Evolutionary conservation across 83 land plant genomes (phyloP).

Genomic region (Thuja plicata): DNA sequence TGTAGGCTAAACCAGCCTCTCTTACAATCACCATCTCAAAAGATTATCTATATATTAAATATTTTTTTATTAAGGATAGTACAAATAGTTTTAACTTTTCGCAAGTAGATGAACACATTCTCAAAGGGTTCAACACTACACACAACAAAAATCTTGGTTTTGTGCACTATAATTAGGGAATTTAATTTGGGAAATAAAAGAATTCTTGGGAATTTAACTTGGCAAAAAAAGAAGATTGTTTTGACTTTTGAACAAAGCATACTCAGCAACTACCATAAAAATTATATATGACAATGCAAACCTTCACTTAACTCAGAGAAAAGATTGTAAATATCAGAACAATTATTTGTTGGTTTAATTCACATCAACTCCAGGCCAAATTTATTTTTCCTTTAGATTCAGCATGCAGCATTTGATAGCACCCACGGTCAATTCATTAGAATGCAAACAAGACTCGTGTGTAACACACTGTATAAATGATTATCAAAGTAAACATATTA

Average conservation of each 20-base stretch:
- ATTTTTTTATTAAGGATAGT: too few relatives aligned
- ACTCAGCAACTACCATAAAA: neutral
- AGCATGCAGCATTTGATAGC: too few relatives aligned
- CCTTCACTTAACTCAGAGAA: neutral
- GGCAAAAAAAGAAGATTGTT: neutral
- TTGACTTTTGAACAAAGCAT: neutral
- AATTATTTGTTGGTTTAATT: neutral
- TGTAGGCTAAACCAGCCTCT: too few relatives aligned
- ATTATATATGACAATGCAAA: neutral
- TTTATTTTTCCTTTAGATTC: neutral
- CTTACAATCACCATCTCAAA: too few relatives aligned
- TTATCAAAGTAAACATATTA: neutral
- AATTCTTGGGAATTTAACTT: neutral
- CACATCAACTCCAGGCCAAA: neutral
- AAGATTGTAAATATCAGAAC: neutral
- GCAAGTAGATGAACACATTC: neutral
- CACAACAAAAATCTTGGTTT: neutral
- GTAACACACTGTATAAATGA: neutral
- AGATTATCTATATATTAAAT: too few relatives aligned
- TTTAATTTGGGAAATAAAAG: too few relatives aligned
- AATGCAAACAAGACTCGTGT: neutral
- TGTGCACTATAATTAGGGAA: neutral
- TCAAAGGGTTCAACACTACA: neutral
- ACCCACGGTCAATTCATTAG: neutral
- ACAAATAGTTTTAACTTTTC: too few relatives aligned